phyloP scores from a whole-genome alignment of 2,329 filamentous ascomycete species.

The Claviceps africana region DNA sequence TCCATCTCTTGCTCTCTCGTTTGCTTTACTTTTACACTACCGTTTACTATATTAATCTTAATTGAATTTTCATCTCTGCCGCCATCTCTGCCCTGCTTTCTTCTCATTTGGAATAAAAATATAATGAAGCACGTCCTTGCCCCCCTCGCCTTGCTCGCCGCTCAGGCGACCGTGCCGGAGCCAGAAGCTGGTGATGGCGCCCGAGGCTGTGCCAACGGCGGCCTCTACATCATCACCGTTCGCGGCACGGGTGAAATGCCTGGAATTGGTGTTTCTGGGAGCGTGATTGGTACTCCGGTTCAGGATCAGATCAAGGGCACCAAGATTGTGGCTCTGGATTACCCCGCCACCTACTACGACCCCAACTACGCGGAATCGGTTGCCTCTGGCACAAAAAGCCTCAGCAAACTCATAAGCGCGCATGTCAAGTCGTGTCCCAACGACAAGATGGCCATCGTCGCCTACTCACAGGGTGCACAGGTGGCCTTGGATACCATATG shows the following conservation, averaged over 20 bases:
- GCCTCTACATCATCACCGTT: slow-evolving; percentile 26
- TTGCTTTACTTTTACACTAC: too few relatives aligned
- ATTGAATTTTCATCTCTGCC: too few relatives aligned
- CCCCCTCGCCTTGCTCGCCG: slow-evolving; percentile 7
- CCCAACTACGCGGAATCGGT: slow-evolving; percentile 23
- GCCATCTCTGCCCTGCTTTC: too few relatives aligned
- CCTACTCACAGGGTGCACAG: slow-evolving; percentile 30
- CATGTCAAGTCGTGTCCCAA: slow-evolving; percentile 23
- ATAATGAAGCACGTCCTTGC: slow-evolving; percentile 7
- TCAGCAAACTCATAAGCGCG: slow-evolving; percentile 17
- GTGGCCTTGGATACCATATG: slow-evolving; percentile 24
- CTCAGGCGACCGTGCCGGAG: slow-evolving; percentile 11
- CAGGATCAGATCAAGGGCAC: slow-evolving; percentile 20
- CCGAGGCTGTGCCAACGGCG: slow-evolving; percentile 21
- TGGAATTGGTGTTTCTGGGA: slow-evolving; percentile 21
- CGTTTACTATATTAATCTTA: too few relatives aligned
- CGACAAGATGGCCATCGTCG: slow-evolving; percentile 26
- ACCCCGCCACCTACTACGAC: slow-evolving; percentile 22
- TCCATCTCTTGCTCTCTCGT: too few relatives aligned
- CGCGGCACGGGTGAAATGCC: slow-evolving; percentile 23
- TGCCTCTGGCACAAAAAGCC: slow-evolving; percentile 16
- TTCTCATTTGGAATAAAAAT: too few relatives aligned
- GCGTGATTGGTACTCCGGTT: slow-evolving; percentile 18
- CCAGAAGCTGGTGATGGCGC: slow-evolving; percentile 12
- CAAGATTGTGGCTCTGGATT: slow-evolving; percentile 20